These are phyloP conservation scores for Lactarius trivialis DNA, from an alignment of 768 basidiomycete genomes.

Conservation along the genomic window DNA sequence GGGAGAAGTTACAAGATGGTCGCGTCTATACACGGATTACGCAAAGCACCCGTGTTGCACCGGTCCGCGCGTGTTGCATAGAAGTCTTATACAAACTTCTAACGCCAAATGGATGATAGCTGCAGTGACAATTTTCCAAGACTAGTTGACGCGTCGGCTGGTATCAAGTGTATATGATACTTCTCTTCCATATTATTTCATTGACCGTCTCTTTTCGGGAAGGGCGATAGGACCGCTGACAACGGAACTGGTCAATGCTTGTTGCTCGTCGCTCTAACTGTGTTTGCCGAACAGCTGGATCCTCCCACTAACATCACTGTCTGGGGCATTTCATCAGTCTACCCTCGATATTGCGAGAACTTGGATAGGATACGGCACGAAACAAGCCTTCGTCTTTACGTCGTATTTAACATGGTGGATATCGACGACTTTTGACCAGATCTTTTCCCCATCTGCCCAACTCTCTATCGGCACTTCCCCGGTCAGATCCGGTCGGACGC, in stretches of 20 bases:
- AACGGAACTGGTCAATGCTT: background rate
- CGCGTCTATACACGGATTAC: background rate
- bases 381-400: background rate
- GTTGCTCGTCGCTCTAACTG: background rate
- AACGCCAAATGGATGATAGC: background rate
- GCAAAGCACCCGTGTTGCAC: background rate
- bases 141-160: background rate
- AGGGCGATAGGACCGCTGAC: background rate
- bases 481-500: background rate
- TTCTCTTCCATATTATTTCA: background rate
- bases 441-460: background rate
- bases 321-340: background rate
- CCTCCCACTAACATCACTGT: background rate
- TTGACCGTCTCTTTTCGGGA: background rate
- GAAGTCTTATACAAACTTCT: background rate
- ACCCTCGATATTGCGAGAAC: background rate
- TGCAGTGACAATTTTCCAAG: background rate
- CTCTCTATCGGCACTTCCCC: background rate
- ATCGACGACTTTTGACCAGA: background rate
- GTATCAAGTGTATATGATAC: background rate
- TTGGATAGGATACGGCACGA: background rate
- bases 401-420: background rate
- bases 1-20: background rate
- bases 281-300: background rate
- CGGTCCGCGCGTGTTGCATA: background rate